Conservation (phyloP, 352 stramenopile species). For the Phytopythium sindhum region DNA sequence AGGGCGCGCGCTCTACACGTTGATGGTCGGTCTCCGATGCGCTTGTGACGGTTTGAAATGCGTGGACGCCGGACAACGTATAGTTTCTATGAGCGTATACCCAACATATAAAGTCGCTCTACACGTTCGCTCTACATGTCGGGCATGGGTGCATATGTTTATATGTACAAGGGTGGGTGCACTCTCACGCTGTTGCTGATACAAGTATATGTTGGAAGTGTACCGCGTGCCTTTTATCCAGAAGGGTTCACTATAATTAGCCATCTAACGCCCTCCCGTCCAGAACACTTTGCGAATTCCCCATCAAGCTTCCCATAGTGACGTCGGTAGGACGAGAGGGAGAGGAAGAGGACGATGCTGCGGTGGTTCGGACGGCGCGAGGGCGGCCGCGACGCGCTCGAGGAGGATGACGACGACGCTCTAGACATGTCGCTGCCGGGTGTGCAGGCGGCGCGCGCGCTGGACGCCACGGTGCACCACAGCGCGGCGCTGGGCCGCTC, state of each 20-base stretch:
- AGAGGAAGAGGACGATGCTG: not conserved
- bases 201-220: not conserved
- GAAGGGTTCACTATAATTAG: too few species aligned
- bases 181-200: too few species aligned
- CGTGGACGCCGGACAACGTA: too few species aligned
- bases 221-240: not conserved
- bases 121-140: too few species aligned
- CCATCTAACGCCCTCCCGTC: too few species aligned
- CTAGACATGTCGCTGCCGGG: conserved; percentile 18
- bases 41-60: not conserved
- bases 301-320: too few species aligned
- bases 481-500: conserved; percentile 17
- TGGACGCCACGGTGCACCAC: conserved; percentile 4
- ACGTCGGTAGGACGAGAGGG: too few species aligned
- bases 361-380: not conserved
- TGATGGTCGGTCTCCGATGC: not conserved
- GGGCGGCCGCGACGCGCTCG: not conserved
- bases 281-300: too few species aligned
- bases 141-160: too few species aligned
- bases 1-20: not conserved
- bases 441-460: conserved; percentile 3
- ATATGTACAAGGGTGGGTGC: too few species aligned
- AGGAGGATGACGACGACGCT: conserved; percentile 8
- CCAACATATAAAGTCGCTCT: too few species aligned
- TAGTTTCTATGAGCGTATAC: too few species aligned